phyloP scores from a whole-genome alignment of 148 eudicot genomes.

The Fagopyrum tataricum region DNA sequence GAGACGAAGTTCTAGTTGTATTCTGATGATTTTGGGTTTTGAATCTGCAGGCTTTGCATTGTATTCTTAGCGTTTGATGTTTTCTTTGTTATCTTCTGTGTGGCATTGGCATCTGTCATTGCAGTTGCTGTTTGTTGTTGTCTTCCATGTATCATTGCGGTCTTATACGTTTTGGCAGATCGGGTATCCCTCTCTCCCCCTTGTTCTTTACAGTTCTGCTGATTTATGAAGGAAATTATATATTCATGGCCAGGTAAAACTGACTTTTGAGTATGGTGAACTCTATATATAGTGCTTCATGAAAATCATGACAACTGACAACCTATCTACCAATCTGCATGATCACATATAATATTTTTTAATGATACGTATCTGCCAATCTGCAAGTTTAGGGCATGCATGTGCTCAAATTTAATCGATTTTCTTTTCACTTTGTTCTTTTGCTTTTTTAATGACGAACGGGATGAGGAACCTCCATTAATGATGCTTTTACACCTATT shows the following conservation, averaged over 20 bases:
- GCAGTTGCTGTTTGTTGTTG: constrained; percentile 73
- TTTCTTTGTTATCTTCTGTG: constrained; percentile 62
- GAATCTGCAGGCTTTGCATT: constrained; percentile 51
- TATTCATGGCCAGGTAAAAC: background rate
- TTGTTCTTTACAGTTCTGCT: background rate
- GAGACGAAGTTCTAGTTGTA: background rate
- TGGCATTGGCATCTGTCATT: constrained; percentile 64
- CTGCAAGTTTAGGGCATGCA: background rate
- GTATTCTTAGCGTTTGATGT: constrained; percentile 63
- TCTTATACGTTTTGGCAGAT: constrained; percentile 59
- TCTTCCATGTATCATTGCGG: constrained; percentile 67
- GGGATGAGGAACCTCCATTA: too few species aligned
- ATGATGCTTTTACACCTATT: too few species aligned
- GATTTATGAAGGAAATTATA: background rate
- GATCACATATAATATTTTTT: background rate
- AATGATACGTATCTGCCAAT: background rate
- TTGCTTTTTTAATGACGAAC: too few species aligned
- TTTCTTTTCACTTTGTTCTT: too few species aligned
- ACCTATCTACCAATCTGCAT: background rate
- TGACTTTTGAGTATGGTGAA: background rate
- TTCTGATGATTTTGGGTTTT: background rate
- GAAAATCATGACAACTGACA: background rate
- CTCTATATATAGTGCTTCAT: background rate
- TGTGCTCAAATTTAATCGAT: too few species aligned
- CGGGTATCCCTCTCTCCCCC: constrained; percentile 32